Evolutionary conservation across 1,139 yeast species (phyloP), one percentile per base, ranked within the genome.

Genomic region (Nakaseomyces bracarensis): DNA sequence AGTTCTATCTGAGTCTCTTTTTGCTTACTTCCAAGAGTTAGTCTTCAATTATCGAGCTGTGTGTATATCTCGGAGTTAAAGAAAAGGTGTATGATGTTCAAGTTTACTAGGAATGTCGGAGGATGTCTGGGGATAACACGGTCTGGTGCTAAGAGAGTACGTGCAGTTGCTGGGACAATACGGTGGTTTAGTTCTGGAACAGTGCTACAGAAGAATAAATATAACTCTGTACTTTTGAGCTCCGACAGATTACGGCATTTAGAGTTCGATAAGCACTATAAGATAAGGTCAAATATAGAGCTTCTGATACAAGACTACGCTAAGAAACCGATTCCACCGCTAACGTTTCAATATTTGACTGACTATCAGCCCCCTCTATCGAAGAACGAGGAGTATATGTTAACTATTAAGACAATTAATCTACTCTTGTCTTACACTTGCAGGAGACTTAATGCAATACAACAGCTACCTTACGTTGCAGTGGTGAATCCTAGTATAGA

Each of bases 401-500:
- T 63, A 33, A 60, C 63, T 2, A 57, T 62, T 7, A 58, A 70
- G 22, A 75, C 82, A 0, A 61, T 70, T 14, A 70, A 71, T 46
- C 57, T 65, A 41, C 54, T 72, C 19, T 53, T 71, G 22, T 63
- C 69, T 0, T 68, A 65, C 49, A 71, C 72, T 33, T 70, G 74
- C 15, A 61, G 63, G 33, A 56, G 96, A 47, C 62, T 87, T 15
- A 71, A 72, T 33, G 82, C 82, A 36, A 76, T 89, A 50, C 71
- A 93, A 47, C 69, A 72, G 38, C 66, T 89, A 41, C 95, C 96
- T 0, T 89, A 86, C 58, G 72, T 89, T 51, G 87, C 82, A 39
- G 82, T 86, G 38, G 65, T 89, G 47, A 89, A 89, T 57, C 96
- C 96, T n/a, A 76, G 85, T 53, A 81, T 89, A 42, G 82, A 93